These are phyloP conservation scores for Heritiera littoralis DNA, from an alignment of 345 rosid species.

Conservation along the genomic window DNA sequence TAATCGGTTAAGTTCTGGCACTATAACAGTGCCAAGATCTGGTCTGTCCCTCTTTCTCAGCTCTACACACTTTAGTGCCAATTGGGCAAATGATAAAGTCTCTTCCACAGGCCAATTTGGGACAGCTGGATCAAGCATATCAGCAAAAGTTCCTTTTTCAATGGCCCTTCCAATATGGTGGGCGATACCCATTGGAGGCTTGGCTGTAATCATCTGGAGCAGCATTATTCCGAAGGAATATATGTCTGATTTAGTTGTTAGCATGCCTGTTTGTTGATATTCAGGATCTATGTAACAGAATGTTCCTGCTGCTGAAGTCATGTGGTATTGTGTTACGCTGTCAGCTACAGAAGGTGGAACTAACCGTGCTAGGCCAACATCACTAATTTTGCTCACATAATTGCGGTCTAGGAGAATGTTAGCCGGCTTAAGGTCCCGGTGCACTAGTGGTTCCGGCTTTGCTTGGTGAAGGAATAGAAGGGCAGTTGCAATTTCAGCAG, in stretches of 20 bases:
- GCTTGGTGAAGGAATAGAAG: constrained; percentile 92
- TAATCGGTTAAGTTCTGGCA: constrained; percentile 73
- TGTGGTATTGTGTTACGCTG: constrained; percentile 75
- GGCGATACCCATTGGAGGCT: constrained; percentile 81
- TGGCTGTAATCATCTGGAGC: constrained; percentile 82
- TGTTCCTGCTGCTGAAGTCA: constrained; percentile 95
- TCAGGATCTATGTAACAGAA: constrained; percentile 93
- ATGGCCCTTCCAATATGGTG: constrained; percentile 73
- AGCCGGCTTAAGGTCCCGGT: constrained; percentile 91
- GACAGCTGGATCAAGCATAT: constrained; percentile 65
- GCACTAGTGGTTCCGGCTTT: constrained; percentile 96
- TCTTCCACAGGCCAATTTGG: constrained; percentile 81
- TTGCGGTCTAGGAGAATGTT: constrained; percentile 84
- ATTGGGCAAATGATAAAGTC: constrained; percentile 55
- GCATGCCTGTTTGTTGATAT: constrained; percentile 84
- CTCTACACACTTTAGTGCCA: constrained; percentile 67
- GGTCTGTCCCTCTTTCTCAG: constrained; percentile 85
- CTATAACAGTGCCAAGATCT: constrained; percentile 61
- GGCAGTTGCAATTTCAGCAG: constrained; percentile 81
- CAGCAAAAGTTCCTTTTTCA: constrained; percentile 57
- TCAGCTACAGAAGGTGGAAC: constrained; percentile 83
- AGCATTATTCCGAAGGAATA: constrained; percentile 84
- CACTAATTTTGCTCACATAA: constrained; percentile 87
- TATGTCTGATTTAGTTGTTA: constrained; percentile 78
- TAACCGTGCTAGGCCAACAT: constrained; percentile 89